These are phyloP conservation scores for Capsicum rhomboideum DNA, from an alignment of 257 asterid species.

Conservation along the genomic window DNA sequence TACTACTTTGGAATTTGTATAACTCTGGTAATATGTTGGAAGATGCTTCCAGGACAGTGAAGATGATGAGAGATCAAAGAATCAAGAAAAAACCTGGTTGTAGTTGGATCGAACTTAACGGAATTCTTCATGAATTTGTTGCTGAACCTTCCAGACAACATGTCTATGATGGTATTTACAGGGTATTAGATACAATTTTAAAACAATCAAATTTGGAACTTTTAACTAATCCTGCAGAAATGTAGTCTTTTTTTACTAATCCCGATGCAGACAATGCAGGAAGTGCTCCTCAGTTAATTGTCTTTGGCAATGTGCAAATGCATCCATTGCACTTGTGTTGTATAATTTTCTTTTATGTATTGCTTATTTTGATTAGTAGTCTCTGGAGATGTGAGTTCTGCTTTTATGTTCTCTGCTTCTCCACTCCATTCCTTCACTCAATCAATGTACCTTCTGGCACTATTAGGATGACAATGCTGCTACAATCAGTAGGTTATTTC, in stretches of 20 bases:
- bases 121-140: slow-evolving; percentile 65
- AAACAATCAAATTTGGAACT: slow-evolving; percentile 26
- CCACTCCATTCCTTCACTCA: background rate
- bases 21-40: slow-evolving; percentile 46
- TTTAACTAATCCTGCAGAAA: background rate
- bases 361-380: background rate
- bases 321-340: background rate
- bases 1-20: slow-evolving; percentile 51
- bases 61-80: slow-evolving; percentile 58
- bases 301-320: background rate
- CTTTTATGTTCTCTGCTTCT: background rate
- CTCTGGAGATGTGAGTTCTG: background rate
- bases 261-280: background rate
- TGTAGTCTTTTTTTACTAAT: background rate
- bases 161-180: slow-evolving; percentile 7
- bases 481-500: background rate
- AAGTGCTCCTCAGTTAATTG: background rate
- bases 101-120: slow-evolving; percentile 80
- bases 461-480: background rate
- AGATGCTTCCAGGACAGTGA: slow-evolving; percentile 42
- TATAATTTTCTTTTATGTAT: background rate
- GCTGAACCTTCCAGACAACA: slow-evolving; percentile 39
- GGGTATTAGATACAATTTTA: slow-evolving; percentile 28
- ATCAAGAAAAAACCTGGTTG: slow-evolving; percentile 83
- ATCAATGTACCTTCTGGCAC: background rate